Evolutionary conservation across 2,329 filamentous ascomycete genomes (phyloP).

Genomic region (Cordyceps cateniannulata): DNA sequence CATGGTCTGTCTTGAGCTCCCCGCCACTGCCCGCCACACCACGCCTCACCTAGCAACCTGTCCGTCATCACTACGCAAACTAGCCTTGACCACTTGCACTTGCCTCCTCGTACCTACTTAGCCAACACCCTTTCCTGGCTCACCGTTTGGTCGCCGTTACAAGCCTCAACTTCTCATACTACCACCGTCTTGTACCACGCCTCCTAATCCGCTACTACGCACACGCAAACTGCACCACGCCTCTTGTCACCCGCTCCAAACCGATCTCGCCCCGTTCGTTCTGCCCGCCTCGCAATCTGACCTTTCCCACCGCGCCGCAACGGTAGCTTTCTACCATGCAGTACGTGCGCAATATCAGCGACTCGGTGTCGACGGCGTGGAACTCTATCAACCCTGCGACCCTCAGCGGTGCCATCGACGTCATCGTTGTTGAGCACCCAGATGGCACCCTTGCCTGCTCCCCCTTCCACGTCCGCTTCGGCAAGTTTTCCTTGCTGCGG

Average conservation of each 20-base stretch:
- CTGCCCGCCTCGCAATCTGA: not conserved
- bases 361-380: constrained; percentile 96
- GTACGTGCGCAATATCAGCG: constrained; percentile 93
- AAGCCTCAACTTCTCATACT: not conserved
- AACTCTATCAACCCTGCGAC: constrained; percentile 99
- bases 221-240: not conserved
- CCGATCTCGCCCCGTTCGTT: not conserved
- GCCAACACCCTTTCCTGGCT: not conserved
- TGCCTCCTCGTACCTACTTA: not conserved
- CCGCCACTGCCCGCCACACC: not conserved
- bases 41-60: not conserved
- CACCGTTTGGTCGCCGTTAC: not conserved
- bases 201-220: not conserved
- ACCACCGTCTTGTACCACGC: not conserved
- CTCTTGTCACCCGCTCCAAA: not conserved
- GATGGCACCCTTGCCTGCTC: constrained; percentile 88
- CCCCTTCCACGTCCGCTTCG: constrained; percentile 97
- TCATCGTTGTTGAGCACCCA: constrained; percentile 94
- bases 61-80: constrained; percentile 3
- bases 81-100: not conserved
- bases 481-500: constrained; percentile 92
- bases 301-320: not conserved
- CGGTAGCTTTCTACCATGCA: constrained; percentile 58
- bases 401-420: constrained; percentile 94
- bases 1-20: not conserved